Evolutionary conservation across 768 basidiomycete species (phyloP).

Genomic region (Psilocybe sp.): DNA sequence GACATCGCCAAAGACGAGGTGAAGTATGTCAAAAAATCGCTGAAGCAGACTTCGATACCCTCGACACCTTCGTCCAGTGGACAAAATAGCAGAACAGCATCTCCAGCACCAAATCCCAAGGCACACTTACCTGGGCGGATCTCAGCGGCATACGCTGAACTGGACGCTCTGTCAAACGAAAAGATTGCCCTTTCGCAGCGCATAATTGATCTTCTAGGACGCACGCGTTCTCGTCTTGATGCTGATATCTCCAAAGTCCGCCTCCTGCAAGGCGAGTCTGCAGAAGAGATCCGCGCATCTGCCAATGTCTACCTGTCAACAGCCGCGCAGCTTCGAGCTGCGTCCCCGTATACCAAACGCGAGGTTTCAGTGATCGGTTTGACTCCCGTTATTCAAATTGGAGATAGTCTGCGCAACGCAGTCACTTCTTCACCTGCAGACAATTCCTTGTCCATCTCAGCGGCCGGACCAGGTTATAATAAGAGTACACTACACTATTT

Average conservation of each 20-base stretch:
- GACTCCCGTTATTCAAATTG: conserved; percentile 27
- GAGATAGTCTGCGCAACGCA: conserved; percentile 31
- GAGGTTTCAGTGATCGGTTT: conserved; percentile 13
- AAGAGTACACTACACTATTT: conserved; percentile 23
- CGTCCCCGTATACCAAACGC: conserved; percentile 19
- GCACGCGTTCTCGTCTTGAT: conserved; percentile 40
- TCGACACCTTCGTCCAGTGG: conserved; percentile 8
- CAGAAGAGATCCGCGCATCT: conserved; percentile 17
- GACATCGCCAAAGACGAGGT: conserved; percentile 36
- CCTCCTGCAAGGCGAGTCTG: conserved; percentile 35
- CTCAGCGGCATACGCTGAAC: conserved; percentile 30
- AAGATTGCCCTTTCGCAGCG: conserved; percentile 37
- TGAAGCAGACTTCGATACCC: conserved; percentile 20
- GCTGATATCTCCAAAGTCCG: conserved; percentile 37
- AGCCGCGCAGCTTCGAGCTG: conserved; percentile 7
- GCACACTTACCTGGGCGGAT: conserved; percentile 31
- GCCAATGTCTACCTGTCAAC: conserved; percentile 8
- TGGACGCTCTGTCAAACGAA: conserved; percentile 33
- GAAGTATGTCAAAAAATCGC: conserved; percentile 34
- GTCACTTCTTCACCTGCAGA: conserved; percentile 8
- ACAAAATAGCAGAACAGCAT: conserved; percentile 9
- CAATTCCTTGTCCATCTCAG: conserved; percentile 11
- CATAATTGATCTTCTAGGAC: conserved; percentile 37
- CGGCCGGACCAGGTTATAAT: conserved; percentile 22
- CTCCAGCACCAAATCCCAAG: conserved; percentile 23